These are phyloP conservation scores for Dentipellis sp. DNA, from an alignment of 768 basidiomycete genomes.

Conservation along the genomic window DNA sequence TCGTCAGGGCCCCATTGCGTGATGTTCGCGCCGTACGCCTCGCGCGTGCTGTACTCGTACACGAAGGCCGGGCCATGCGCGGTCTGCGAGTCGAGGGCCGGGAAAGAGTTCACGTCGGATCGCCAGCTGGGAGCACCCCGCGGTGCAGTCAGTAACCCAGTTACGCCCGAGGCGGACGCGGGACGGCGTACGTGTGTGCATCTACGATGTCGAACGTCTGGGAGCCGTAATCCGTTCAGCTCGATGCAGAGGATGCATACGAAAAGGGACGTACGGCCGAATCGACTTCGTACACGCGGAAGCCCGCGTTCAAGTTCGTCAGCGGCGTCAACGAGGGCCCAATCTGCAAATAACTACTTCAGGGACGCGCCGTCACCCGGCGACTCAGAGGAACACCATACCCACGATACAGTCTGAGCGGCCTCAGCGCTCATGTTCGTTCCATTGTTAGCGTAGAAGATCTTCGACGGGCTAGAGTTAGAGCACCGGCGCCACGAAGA, in stretches of 20 bases:
- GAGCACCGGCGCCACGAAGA: background rate
- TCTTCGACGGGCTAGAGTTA: constrained; percentile 26
- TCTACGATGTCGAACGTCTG: constrained; percentile 75
- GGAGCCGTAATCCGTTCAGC: background rate
- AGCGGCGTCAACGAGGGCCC: constrained; percentile 63
- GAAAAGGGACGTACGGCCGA: constrained; percentile 39
- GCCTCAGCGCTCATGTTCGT: constrained; percentile 47
- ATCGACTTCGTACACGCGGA: constrained; percentile 65
- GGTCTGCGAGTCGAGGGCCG: constrained; percentile 47
- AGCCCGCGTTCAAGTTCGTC: constrained; percentile 68
- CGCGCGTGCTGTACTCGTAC: constrained; percentile 62
- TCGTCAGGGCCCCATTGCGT: constrained; percentile 51
- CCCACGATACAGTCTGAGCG: constrained; percentile 49
- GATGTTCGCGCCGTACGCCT: constrained; percentile 51
- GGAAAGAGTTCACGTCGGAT: constrained; percentile 50
- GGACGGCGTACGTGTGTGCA: constrained; percentile 53
- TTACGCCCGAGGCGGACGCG: no score
- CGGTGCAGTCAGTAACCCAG: background rate
- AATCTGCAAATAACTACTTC: constrained; percentile 29
- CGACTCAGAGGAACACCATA: constrained; percentile 13
- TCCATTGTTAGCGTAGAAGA: constrained; percentile 66
- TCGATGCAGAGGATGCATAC: background rate
- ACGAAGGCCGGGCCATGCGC: constrained; percentile 50
- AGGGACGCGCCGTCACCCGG: background rate
- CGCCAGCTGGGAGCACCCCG: constrained; percentile 40